Base-by-base conservation (phyloP, 2,329 filamentous ascomycete genomes). In the Fusarium nodosum region DNA sequence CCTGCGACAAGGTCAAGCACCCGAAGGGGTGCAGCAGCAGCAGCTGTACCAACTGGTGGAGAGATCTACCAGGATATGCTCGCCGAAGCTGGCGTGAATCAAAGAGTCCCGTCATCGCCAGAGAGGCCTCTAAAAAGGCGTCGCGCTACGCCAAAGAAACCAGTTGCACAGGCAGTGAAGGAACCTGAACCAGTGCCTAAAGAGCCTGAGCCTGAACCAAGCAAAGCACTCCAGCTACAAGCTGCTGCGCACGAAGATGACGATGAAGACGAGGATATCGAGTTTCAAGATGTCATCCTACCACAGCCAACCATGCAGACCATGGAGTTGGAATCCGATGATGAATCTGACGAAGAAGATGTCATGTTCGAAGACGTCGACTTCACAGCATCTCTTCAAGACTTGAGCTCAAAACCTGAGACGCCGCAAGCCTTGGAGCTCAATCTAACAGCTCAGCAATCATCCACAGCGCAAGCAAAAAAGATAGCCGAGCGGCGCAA, bases 281-380 rank as follows among this genome's bases (percentile, higher is more conserved):
- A 84, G 44, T 86, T 87, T 68, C 81, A 87, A 64, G 85, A 87
- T 71, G 83, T 87, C 2, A 69, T 76, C 6, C 69, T 86, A 5
- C 85, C 86, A 1, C 68, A 77, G 16, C 80, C 84, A 1, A 85
- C 81, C 0, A 69, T 86, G 20, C 86, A 88, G 72, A 88, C 85
- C 2, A 79, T 86, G 56, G 80, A 83, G 46, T 75, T 81, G 56
- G 83, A 85, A 34, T 84, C 83, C 0, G 84, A 85, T 12, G 83
- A 84, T 2, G 80, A 82, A 1, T 82, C 83, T 2, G 80, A 81
- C 5, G 80, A 82, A 1, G 79, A 82, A 13, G 80, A 81, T 9
- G 66, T 83, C 8, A 69, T 79, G 8, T 84, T 88, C 58, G 84
- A 87, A 56, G 82, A 87, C 46, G 78, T 87, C 18, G 79, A 84